Percentiles rank a stretch among this genome's conserved stretches.
Evolutionary conservation across 2,329 filamentous ascomycete species (phyloP).

Genomic region (Fusarium pilosicola): DNA sequence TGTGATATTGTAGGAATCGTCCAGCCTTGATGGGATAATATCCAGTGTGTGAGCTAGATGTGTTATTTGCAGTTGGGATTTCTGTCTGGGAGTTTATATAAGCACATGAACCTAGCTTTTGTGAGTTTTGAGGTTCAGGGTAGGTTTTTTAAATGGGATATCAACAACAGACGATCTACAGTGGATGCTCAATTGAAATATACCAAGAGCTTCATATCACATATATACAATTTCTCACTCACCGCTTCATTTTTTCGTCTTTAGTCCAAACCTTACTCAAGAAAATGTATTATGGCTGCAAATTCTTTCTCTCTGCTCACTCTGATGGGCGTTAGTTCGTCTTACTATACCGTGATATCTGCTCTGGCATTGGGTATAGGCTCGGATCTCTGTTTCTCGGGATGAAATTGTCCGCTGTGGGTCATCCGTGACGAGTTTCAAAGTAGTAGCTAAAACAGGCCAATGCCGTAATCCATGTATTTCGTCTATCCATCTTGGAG

Average conservation of each 20-base stretch:
- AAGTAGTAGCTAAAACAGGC: neutral
- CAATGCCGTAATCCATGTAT: neutral
- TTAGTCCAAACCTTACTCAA: accelerated
- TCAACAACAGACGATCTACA: neutral
- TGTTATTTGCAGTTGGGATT: neutral
- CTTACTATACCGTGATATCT: neutral
- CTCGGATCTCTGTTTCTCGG: neutral
- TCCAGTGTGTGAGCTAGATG: neutral
- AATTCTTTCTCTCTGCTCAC: neutral
- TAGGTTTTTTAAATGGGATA: neutral
- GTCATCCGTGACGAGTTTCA: neutral
- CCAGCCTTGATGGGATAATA: neutral
- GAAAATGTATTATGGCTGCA: accelerated
- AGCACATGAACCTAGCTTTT: neutral
- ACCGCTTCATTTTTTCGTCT: neutral
- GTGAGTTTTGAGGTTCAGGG: neutral
- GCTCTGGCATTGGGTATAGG: too few relatives aligned
- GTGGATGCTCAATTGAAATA: neutral
- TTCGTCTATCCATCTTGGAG: neutral
- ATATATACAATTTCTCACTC: neutral
- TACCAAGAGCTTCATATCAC: neutral
- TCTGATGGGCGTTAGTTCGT: neutral
- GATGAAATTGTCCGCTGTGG: neutral
- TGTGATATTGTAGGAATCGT: neutral
- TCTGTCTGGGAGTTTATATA: neutral